These are phyloP conservation scores for Skeletonema potamos DNA, from an alignment of 108 stramenopile genomes.

Conservation along the genomic window DNA sequence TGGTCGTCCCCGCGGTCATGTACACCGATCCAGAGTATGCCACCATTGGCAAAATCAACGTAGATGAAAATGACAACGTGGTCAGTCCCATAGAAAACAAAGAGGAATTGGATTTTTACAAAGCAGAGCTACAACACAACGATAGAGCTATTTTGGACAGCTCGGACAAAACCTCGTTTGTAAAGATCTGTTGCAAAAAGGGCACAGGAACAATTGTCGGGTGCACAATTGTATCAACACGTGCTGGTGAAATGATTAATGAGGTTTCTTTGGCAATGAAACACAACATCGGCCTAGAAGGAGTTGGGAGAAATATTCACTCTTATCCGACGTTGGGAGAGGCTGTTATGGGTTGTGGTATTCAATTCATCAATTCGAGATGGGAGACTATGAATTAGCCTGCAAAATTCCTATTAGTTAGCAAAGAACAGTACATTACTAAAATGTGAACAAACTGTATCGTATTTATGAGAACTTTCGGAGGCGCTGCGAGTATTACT, in stretches of 20 bases:
- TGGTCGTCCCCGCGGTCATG: constrained; percentile 91
- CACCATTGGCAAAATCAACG: constrained; percentile 61
- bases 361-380: constrained; percentile 78
- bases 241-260: constrained; percentile 95
- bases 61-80: constrained; percentile 56
- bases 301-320: constrained; percentile 91
- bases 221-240: constrained; percentile 88
- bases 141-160: constrained; percentile 92
- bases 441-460: too few relatives aligned
- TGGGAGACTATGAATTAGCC: constrained; percentile 37
- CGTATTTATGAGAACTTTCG: too few relatives aligned
- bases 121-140: constrained; percentile 79
- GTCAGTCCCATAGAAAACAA: constrained; percentile 17
- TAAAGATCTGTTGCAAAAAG: constrained; percentile 80
- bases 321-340: constrained; percentile 93
- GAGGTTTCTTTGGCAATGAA: constrained; percentile 95
- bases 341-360: constrained; percentile 79
- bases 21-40: constrained; percentile 97
- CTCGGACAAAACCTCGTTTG: constrained; percentile 81
- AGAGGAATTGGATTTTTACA: constrained; percentile 52
- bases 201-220: constrained; percentile 92
- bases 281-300: constrained; percentile 75
- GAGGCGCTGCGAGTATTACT: too few relatives aligned
- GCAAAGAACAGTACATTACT: too few relatives aligned
- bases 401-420: too few relatives aligned